These are phyloP conservation scores for Rosa rugosa DNA, from an alignment of 306 rosid genomes.

Conservation along the genomic window DNA sequence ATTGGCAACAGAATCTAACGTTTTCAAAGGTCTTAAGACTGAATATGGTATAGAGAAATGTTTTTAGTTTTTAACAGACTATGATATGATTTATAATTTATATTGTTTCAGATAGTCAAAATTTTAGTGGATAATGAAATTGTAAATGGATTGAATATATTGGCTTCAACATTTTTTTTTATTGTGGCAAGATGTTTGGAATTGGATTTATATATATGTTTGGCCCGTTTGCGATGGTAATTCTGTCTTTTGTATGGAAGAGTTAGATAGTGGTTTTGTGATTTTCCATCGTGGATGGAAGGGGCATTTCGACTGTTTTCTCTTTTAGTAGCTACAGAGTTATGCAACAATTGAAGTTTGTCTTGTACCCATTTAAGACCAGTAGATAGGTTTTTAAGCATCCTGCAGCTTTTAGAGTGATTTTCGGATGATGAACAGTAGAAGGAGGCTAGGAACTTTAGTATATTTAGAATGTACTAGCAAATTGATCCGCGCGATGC, in stretches of 20 bases:
- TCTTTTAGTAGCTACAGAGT: background rate
- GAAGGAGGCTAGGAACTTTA: too few relatives aligned
- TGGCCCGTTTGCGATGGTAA: background rate
- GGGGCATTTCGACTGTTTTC: background rate
- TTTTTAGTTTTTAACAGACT: too few relatives aligned
- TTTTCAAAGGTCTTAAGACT: too few relatives aligned
- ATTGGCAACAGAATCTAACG: background rate
- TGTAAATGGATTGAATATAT: too few relatives aligned
- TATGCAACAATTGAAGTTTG: background rate
- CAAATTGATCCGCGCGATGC: too few relatives aligned
- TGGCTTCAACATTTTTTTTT: too few relatives aligned
- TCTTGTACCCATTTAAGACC: background rate
- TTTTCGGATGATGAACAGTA: background rate
- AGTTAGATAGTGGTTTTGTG: background rate
- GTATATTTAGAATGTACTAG: too few relatives aligned
- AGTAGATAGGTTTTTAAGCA: background rate
- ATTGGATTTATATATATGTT: background rate
- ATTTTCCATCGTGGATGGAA: constrained; percentile 7
- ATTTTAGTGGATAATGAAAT: too few relatives aligned
- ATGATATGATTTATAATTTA: too few relatives aligned
- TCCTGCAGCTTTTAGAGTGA: background rate
- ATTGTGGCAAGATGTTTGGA: too few relatives aligned
- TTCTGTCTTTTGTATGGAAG: background rate
- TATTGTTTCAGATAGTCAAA: too few relatives aligned
- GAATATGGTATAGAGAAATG: too few relatives aligned